These are phyloP conservation scores for Silene uniflora DNA, from an alignment of 148 eudicot genomes.

Conservation along the genomic window DNA sequence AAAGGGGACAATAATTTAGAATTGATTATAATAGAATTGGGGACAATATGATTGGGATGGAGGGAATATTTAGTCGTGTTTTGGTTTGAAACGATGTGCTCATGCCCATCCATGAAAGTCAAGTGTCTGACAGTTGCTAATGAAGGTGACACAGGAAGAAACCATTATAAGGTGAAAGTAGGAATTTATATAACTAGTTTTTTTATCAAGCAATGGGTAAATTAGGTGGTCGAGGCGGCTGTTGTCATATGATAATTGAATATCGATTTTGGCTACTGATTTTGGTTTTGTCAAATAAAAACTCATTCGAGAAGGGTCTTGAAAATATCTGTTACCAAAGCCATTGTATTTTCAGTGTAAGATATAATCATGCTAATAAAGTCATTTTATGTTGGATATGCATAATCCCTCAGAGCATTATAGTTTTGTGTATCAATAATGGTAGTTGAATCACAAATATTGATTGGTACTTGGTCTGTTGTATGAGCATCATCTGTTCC, in stretches of 20 bases:
- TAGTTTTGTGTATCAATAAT: neutral
- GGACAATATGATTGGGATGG: no score
- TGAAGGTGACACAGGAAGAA: neutral
- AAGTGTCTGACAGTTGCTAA: neutral
- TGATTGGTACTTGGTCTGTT: neutral
- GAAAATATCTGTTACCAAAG: neutral
- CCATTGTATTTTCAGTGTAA: neutral
- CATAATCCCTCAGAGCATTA: no score
- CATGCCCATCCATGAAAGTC: neutral
- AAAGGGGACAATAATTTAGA: no score
- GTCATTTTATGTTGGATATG: neutral
- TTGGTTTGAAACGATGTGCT: neutral
- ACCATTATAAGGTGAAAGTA: neutral
- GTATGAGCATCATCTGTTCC: neutral
- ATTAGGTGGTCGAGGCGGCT: neutral
- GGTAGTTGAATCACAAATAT: neutral
- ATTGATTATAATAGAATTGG: no score
- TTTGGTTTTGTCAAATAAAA: neutral
- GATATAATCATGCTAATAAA: neutral
- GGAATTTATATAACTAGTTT: neutral
- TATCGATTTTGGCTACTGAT: neutral
- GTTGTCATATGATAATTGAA: neutral
- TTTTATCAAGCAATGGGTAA: neutral
- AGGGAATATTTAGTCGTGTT: neutral
- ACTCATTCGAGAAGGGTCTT: neutral